phyloP scores from a whole-genome alignment of 257 asterid genomes.

The Solanum pinnatisectum region DNA sequence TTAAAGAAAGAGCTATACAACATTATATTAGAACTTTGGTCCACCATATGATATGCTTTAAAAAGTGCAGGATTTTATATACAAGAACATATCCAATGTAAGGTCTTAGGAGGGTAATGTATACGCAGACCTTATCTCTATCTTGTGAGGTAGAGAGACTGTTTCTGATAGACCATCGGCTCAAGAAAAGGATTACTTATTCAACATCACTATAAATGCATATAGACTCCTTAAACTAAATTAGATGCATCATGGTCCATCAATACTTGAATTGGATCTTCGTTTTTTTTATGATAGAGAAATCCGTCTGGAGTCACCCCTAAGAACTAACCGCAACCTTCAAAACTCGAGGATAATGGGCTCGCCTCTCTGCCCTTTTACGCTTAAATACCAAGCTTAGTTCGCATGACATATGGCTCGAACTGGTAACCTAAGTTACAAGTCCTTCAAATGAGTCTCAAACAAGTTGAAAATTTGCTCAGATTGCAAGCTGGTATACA shows the following conservation, averaged over 20 bases:
- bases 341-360: constrained; percentile 3
- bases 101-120: accelerated
- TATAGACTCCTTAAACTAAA: neutral
- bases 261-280: neutral
- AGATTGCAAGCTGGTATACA: constrained; percentile 50
- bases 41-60: neutral
- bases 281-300: neutral
- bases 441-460: constrained; percentile 44
- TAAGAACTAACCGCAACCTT: neutral
- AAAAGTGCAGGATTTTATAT: neutral
- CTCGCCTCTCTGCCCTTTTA: neutral
- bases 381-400: neutral
- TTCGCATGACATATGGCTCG: neutral
- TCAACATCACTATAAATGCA: neutral
- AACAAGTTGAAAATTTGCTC: constrained; percentile 74
- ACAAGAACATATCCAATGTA: neutral
- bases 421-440: neutral
- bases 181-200: neutral
- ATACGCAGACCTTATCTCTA: accelerated
- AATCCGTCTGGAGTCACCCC: neutral
- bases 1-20: neutral
- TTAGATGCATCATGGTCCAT: neutral
- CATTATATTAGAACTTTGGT: neutral
- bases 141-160: accelerated
- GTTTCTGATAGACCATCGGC: neutral